Percentiles rank a stretch among this genome's conserved stretches.
These are phyloP conservation scores for Epicoccum nigrum DNA, from an alignment of 2,329 filamentous ascomycete genomes.

Conservation along the genomic window DNA sequence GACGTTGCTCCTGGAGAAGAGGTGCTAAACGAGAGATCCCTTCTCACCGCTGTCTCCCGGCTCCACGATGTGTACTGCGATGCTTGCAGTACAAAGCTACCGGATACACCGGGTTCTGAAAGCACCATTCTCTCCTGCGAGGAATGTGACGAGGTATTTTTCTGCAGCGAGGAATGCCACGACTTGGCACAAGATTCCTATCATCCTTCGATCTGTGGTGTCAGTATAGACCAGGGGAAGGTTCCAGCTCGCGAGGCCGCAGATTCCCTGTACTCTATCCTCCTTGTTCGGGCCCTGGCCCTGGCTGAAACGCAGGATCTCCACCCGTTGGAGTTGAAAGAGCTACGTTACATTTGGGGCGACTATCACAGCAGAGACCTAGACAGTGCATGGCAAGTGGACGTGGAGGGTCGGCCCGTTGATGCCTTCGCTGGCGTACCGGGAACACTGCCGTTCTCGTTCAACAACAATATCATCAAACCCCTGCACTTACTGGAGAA, in stretches of 20 bases:
- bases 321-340: constrained; percentile 65
- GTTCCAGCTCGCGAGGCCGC: constrained; percentile 63
- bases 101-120: constrained; percentile 41
- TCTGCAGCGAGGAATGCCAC: constrained; percentile 64
- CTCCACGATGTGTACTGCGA: constrained; percentile 88
- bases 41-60: constrained; percentile 87
- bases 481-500: constrained; percentile 81
- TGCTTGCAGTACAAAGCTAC: constrained; percentile 79
- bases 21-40: constrained; percentile 80
- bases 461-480: constrained; percentile 74
- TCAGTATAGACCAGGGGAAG: constrained; percentile 60
- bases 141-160: constrained; percentile 64
- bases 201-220: constrained; percentile 64
- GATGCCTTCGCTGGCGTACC: constrained; percentile 41
- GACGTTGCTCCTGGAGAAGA: constrained; percentile 78
- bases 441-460: constrained; percentile 76
- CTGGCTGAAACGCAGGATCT: constrained; percentile 65
- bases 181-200: constrained; percentile 62
- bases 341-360: constrained; percentile 70
- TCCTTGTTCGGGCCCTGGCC: constrained; percentile 64
- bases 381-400: constrained; percentile 25
- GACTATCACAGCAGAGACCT: constrained; percentile 57
- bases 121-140: constrained; percentile 54
- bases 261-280: constrained; percentile 65
- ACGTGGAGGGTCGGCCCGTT: constrained; percentile 16